phyloP scores from a whole-genome alignment of 2,329 filamentous ascomycete genomes.

The Sporothrix mexicana region DNA sequence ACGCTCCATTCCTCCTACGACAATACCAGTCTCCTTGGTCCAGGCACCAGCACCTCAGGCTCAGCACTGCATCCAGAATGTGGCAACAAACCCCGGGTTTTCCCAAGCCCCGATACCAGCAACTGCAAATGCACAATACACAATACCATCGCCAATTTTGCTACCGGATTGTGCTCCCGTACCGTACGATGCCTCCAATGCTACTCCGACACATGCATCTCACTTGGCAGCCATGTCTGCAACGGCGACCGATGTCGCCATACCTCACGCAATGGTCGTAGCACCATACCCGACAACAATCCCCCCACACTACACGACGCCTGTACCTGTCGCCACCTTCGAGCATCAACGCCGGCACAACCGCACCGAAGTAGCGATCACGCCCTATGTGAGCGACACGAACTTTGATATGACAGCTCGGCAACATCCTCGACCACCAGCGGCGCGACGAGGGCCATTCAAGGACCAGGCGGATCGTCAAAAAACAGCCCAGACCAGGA shows the following conservation, averaged over 20 bases:
- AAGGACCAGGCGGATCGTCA: slow-evolving; percentile 57
- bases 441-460: slow-evolving; percentile 59
- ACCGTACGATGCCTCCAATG: neutral
- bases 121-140: neutral
- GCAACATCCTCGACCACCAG: slow-evolving; percentile 43
- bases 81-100: neutral
- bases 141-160: neutral
- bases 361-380: neutral
- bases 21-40: neutral
- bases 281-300: neutral
- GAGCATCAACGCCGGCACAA: slow-evolving; percentile 12
- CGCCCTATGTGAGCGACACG: slow-evolving; percentile 26
- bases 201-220: neutral
- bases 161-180: neutral
- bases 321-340: neutral
- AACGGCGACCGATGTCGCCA: neutral
- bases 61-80: neutral
- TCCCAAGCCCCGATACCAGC: neutral
- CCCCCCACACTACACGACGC: neutral
- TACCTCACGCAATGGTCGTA: neutral
- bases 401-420: slow-evolving; percentile 45
- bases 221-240: neutral
- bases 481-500: slow-evolving; percentile 62
- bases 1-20: neutral
- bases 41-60: neutral